phyloP scores from a whole-genome alignment of 2,329 filamentous ascomycete species.

The Talaromyces sp. region DNA sequence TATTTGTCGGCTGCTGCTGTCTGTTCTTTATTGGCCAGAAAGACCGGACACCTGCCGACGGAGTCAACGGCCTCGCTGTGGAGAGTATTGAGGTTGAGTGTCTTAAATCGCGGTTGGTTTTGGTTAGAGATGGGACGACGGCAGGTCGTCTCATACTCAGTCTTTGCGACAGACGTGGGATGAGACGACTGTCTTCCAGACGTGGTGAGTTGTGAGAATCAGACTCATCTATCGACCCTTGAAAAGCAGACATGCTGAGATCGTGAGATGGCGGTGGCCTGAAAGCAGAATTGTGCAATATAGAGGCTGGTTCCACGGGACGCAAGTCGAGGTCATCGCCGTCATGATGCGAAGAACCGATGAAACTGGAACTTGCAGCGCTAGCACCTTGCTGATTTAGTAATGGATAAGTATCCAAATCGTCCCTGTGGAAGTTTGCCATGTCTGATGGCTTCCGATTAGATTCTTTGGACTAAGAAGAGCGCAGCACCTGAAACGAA shows the following conservation, averaged over 20 bases:
- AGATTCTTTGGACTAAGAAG: not conserved
- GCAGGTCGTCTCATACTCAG: slow-evolving; percentile 7
- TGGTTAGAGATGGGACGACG: not conserved
- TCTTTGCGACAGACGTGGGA: slow-evolving; percentile 10
- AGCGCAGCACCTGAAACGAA: not conserved
- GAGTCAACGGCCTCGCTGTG: slow-evolving; percentile 9
- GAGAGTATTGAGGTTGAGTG: slow-evolving; percentile 5
- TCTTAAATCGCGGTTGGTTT: not conserved
- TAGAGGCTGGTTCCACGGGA: slow-evolving; percentile 4
- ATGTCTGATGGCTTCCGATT: not conserved
- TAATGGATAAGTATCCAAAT: slow-evolving; percentile 11
- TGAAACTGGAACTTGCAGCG: not conserved
- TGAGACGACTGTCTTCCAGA: slow-evolving; percentile 8
- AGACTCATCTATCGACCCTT: not conserved
- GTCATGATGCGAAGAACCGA: not conserved
- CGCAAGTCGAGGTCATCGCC: not conserved
- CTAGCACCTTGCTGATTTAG: slow-evolving; percentile 1
- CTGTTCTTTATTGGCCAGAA: slow-evolving; percentile 1
- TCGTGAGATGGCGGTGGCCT: not conserved
- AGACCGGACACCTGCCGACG: slow-evolving; percentile 2
- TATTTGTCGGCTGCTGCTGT: slow-evolving; percentile 3
- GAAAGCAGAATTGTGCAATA: slow-evolving; percentile 7
- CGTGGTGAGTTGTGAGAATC: not conserved
- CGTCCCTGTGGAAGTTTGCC: not conserved
- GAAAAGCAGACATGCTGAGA: not conserved